Base-by-base conservation (phyloP, 2,329 filamentous ascomycete genomes). In the Exutisphaerella laricina region DNA sequence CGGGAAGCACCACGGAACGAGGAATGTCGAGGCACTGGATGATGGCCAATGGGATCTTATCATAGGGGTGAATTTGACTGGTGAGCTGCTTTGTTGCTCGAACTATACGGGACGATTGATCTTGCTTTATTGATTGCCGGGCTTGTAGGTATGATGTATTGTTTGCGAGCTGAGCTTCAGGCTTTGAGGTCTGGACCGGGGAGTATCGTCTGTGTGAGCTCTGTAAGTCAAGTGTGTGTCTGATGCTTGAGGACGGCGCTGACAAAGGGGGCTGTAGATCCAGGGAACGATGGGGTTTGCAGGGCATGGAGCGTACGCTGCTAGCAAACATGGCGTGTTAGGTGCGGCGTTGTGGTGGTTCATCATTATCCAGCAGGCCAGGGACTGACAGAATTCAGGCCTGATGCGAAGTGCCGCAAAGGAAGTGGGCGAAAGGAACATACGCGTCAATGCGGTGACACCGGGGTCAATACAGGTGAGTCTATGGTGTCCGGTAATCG, bases 191-290 rank as follows among this genome's bases (percentile, higher is more conserved):
- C 50, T 10, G 58, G 68, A 4, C 69, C 72, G 1, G 75, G 75
- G 5, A 77, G 75, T 46, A 79, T 82, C 54, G 78, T 82, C 12
- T 56, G 53, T 34, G 55, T 57, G 20, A 55, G 53, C 23, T 56
- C 53, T n/a, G 46, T 47, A 26, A 30, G 44, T 37, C n/a, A 7
- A 14, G 9, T 17, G 3, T 21, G 20, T 5, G 12, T 7, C 16
- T 23, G n/a, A n/a, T n/a, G n/a, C n/a, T n/a, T n/a, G n/a, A n/a
- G n/a, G n/a, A n/a, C n/a, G n/a, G n/a, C n/a, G n/a, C n/a, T n/a
- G n/a, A n/a, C n/a, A n/a, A n/a, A n/a, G n/a, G n/a, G n/a, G n/a
- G n/a, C 14, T 12, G 9, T 9, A 43, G 39, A 31, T 57, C 4
- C 41, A 80, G 78, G 72, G 72, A 0, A 40, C 70, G 2, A 55